Evolutionary conservation across 441 rosid genomes (phyloP), one percentile per base, ranked within the genome.

Genomic region (Eutrema salsugineum): DNA sequence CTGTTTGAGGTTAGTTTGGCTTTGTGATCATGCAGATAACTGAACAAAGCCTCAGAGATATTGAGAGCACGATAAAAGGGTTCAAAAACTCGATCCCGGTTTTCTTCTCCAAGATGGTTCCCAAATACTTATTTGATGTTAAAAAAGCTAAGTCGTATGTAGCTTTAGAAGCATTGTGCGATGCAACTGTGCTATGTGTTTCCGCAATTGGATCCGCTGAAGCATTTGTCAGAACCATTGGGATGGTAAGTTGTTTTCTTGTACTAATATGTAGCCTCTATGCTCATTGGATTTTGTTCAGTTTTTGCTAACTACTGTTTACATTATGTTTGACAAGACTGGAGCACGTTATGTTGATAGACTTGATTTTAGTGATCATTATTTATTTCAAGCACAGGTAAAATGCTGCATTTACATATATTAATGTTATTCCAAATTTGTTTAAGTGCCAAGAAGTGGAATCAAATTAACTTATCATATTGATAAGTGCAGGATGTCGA

Each of bases 341-440:
- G 94, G 91, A 80, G 85, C 91, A 28, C 50, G 22, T 54, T 81
- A 55, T 54, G 84, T 88, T 38, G 89, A 82, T 66, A 83, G 85
- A 66, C 72, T 93, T 72, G 97, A 91, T 72, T 93, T 89, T 77
- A 83, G 83, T 55, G 97, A 91, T 54, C 98, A 91, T 77, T 87
- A 93, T 74, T 19, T 47, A 27, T 88, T 93, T 77, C 72, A 78
- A 71, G 76, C 42, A 9, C 68, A 49, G 89, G 96, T 93, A 84
- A 40, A 19, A 11, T 47, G 17, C 38, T 53, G 7, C 30, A 35
- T 58, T 68, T 14, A 7, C 50, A 59, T n/a, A 30, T 30, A 32
- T 32, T 6, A 1, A 32, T 6, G 19, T 22, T 24, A 50, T 66
- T 49, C 60, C 8, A 38, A 24, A 11, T 16, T 16, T 32, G 1